A percentile compares a stretch with the other conserved stretches of the same genome.
Evolutionary conservation across 176 grass and related monocot genomes (phyloP).

Genomic region (Triticum monococcum): DNA sequence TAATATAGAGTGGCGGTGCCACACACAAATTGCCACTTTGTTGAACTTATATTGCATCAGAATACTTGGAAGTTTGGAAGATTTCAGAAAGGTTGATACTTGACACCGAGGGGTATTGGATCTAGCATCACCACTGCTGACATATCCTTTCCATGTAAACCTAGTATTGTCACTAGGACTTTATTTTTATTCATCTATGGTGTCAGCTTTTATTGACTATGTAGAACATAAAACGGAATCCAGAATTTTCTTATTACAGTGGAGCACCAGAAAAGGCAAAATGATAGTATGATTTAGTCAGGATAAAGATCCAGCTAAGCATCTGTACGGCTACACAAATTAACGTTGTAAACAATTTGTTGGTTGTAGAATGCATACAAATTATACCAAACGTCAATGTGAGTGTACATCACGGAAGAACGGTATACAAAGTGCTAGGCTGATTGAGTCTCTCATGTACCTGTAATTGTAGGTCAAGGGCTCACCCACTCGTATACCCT

Average conservation of each 20-base stretch:
- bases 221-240: background rate
- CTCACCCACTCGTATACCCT: constrained; percentile 47
- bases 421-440: background rate
- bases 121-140: background rate
- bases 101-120: background rate
- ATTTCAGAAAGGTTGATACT: background rate
- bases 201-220: background rate
- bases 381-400: background rate
- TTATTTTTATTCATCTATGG: background rate
- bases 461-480: constrained; percentile 86
- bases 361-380: background rate
- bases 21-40: background rate
- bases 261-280: background rate
- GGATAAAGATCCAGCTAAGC: background rate
- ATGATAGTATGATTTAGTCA: background rate
- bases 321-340: background rate
- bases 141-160: background rate
- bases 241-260: background rate
- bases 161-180: background rate
- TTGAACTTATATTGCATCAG: background rate
- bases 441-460: constrained; percentile 38
- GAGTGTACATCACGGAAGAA: background rate
- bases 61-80: background rate
- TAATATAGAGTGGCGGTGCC: background rate
- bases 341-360: background rate